These are phyloP conservation scores for Ceratocystis lukuohia DNA, from an alignment of 2,329 filamentous ascomycete species.

Conservation along the genomic window DNA sequence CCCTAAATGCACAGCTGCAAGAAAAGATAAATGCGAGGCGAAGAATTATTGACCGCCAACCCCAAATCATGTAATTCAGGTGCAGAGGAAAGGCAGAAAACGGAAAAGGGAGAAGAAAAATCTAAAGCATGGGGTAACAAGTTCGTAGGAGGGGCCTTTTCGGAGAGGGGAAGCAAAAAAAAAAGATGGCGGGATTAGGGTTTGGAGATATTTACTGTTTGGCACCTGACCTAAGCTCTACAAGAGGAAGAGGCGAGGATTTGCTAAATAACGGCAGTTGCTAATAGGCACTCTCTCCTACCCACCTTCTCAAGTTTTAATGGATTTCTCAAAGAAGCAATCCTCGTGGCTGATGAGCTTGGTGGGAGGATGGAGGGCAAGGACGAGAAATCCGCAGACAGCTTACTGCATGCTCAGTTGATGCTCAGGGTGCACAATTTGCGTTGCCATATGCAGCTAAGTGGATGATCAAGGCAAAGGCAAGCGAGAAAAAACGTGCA, in stretches of 20 bases:
- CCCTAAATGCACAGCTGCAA: slow-evolving; percentile 1
- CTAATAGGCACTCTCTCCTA: background rate
- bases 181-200: slow-evolving; percentile 10
- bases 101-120: slow-evolving; percentile 6
- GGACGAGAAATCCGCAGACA: background rate
- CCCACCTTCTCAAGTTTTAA: background rate
- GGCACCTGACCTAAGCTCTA: background rate
- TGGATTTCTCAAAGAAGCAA: background rate
- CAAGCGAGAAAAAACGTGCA: background rate
- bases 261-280: background rate
- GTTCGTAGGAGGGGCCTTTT: background rate
- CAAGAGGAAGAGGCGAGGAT: background rate
- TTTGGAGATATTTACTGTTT: background rate
- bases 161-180: slow-evolving; percentile 6
- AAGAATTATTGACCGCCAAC: slow-evolving; percentile 11
- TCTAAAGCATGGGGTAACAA: background rate
- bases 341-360: background rate
- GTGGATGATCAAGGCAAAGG: background rate
- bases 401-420: background rate
- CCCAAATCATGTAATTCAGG: slow-evolving; percentile 5
- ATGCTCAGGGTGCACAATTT: background rate
- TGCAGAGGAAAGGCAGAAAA: slow-evolving; percentile 1
- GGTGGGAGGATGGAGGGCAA: background rate
- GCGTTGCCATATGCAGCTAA: background rate
- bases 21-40: slow-evolving; percentile 6